These are phyloP conservation scores for Pestalotiopsis sp. DNA, from an alignment of 2,329 filamentous ascomycete genomes.

Conservation along the genomic window DNA sequence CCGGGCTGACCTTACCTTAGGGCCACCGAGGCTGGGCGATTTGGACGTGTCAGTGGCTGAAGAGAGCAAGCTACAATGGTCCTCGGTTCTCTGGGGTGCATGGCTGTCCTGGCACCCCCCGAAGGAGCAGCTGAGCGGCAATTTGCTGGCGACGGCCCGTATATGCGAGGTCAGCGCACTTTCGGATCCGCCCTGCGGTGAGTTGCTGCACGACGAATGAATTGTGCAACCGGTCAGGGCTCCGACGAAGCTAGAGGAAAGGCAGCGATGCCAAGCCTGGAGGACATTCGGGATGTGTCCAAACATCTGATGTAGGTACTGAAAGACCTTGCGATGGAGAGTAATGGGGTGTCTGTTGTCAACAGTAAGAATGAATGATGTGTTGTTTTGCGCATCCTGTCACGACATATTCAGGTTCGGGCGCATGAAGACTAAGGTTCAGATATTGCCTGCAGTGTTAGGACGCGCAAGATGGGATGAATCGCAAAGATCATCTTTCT, in stretches of 20 bases:
- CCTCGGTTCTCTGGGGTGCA: slow-evolving; percentile 9
- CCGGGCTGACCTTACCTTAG: neutral
- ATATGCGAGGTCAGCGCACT: slow-evolving; percentile 14
- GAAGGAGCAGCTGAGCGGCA: neutral
- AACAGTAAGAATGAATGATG: neutral
- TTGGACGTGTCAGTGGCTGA: neutral
- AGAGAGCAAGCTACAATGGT: neutral
- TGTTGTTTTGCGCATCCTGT: neutral
- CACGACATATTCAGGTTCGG: neutral
- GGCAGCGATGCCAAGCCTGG: neutral
- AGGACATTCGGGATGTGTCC: neutral
- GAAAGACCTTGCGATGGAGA: neutral
- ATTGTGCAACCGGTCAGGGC: slow-evolving; percentile 1
- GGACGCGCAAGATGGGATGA: neutral
- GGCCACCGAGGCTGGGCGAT: neutral
- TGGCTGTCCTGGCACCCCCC: neutral
- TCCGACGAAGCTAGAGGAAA: neutral
- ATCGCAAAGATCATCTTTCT: neutral
- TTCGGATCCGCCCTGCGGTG: slow-evolving; percentile 6
- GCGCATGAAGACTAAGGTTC: neutral
- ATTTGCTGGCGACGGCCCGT: slow-evolving; percentile 13
- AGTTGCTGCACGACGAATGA: neutral
- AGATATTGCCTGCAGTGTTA: neutral
- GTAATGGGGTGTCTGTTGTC: neutral
- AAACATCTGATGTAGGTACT: neutral